These are phyloP conservation scores for Tylopilus sp. DNA, from an alignment of 1,284 basidiomycete species.

Conservation along the genomic window DNA sequence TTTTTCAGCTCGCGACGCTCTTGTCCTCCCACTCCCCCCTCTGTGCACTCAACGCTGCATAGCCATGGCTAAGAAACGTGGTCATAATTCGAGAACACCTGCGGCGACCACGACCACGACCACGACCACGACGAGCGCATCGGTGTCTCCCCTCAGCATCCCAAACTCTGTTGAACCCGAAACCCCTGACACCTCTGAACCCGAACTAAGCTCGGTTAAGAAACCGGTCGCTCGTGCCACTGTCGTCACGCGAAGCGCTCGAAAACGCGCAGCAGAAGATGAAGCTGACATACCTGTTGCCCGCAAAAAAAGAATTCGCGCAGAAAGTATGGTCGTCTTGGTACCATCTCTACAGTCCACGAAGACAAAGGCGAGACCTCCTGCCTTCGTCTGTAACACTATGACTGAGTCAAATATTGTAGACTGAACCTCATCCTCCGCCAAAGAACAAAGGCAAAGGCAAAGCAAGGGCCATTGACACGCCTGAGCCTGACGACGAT, in stretches of 20 bases:
- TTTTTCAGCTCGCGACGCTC: slow-evolving; percentile 21
- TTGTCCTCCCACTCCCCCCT: slow-evolving; percentile 10
- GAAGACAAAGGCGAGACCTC: slow-evolving; percentile 38
- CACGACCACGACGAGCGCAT: slow-evolving; percentile 11
- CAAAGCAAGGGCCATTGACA: slow-evolving; percentile 30
- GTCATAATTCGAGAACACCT: slow-evolving; percentile 18
- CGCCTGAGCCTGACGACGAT: slow-evolving; percentile 29
- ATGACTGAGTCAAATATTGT: slow-evolving; percentile 14
- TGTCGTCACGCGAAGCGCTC: slow-evolving; percentile 12
- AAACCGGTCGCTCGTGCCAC: slow-evolving; percentile 2
- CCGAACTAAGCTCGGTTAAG: slow-evolving; percentile 24
- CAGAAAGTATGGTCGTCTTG: slow-evolving; percentile 45
- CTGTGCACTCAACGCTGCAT: not conserved
- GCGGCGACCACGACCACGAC: slow-evolving; percentile 28
- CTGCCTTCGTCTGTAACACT: not conserved
- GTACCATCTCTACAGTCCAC: slow-evolving; percentile 33
- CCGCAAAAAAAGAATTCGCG: slow-evolving; percentile 44
- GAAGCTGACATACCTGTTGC: slow-evolving; percentile 23
- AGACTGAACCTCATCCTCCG: slow-evolving; percentile 11
- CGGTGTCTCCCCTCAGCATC: slow-evolving; percentile 26
- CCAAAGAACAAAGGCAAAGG: slow-evolving; percentile 41
- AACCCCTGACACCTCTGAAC: slow-evolving; percentile 44
- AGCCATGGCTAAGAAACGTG: slow-evolving; percentile 23
- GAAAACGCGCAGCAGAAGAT: slow-evolving; percentile 35
- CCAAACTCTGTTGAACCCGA: slow-evolving; percentile 30